Evolutionary conservation across 1,284 basidiomycete species (phyloP), one percentile per base, ranked within the genome.

Genomic region (Puccinia novopanici): DNA sequence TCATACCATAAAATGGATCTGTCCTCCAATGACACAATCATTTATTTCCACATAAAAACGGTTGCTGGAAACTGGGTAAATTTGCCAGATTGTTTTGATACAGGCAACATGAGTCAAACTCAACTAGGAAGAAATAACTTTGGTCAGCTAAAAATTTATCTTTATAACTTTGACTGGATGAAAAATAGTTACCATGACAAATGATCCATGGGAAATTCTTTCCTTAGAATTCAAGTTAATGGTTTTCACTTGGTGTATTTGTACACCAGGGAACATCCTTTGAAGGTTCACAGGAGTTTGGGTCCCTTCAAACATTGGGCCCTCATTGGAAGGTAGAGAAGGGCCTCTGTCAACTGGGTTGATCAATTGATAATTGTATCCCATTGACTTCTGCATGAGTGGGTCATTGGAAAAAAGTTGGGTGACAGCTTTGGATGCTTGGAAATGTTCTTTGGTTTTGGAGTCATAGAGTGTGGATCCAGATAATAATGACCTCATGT

Each of bases 401-500:
- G 42, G 19, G 17, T 54, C 30, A 8, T 34, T 2, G n/a, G 27
- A 8, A 9, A 57, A 57, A 6, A 75, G 15, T 0, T 22, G 12
- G n/a, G 24, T 54, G 27, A 75, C 55, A 4, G 48, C 9, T n/a
- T 24, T 13, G 1, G 34, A 22, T 24, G 24, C 73, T n/a, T 6
- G 1, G 22, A 75, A 34, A 6, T 57, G 15, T 37, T 27, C n/a
- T 22, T 27, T 27, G 6, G 42, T 10, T 6, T 57, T n/a, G 17
- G 15, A 19, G 63, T 75, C 73, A 57, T 22, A 63, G 9, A 61
- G 42, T 2, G 27, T 34, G n/a, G 83, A 88, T 87, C 82, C 86
- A 87, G 85, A 87, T 86, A 81, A 81, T 24, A 57, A 40, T 19
- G 68, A 55, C n/a, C 40, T 37, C 24, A 80, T 70, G 24, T 63